Base-by-base conservation (phyloP, 2,329 filamentous ascomycete species). In the Cryphonectria japonica region DNA sequence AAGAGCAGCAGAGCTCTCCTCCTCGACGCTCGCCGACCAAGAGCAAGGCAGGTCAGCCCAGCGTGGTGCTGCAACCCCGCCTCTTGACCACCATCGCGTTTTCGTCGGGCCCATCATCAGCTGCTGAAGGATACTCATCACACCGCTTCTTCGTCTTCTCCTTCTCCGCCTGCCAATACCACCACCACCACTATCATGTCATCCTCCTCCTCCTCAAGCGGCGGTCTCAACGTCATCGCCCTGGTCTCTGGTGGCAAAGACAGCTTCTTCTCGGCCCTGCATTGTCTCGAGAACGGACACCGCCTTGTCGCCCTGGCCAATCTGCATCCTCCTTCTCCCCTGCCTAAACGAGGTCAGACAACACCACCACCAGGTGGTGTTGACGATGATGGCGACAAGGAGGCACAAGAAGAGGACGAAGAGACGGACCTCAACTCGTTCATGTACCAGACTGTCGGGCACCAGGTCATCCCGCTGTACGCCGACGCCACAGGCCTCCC, bases 391-490 rank as follows among this genome's bases (percentile, higher is more conserved):
- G 75, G 73, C 14, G 79, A 84, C 63, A 79, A 79, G 29, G 73
- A 64, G 29, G 72, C 26, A 26, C 26, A 69, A 43, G 73, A 75
- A 7, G 80, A 78, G 39, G 79, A 80, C 6, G 83, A 86, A 50
- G 83, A 85, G 73, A 82, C 86, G 69, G 93, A 98, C 80, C 86
- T 97, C 76, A 94, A 99, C 81, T 98, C 95, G 83, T 98, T 96
- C 89, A 99, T 99, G 96, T 99, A 98, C 85, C 96, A 99, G 84
- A 99, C 96, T 3, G 93, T 98, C 72, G 96, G 96, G 16, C 94
- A 98, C 81, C 87, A 89, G 71, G 85, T 98, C 26, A 91, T 98
- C 70, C 94, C 95, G 2, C 86, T 97, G 22, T 98, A 98, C 79
- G 90, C 91, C 72, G 81, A 88, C 64, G 94, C 93, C 46, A 90